Conservation (phyloP, 441 rosid species). For the Adansonia gregorii region DNA sequence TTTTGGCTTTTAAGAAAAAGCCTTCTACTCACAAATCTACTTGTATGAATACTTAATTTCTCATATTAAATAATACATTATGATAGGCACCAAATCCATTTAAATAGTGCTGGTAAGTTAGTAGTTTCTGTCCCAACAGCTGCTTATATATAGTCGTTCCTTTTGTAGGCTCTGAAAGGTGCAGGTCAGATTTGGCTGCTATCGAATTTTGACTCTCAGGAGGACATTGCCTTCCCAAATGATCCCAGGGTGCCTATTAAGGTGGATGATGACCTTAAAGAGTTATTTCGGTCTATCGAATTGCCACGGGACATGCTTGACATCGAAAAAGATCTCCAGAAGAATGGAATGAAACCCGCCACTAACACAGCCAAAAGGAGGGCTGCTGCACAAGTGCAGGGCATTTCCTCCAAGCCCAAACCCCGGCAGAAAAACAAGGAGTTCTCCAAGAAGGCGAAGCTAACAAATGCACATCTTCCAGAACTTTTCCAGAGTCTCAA, state of each 20-base stretch:
- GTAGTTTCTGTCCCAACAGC: background rate
- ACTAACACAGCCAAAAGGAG: constrained; percentile 82
- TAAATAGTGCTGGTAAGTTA: background rate
- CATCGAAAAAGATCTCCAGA: constrained; percentile 81
- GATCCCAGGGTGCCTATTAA: constrained; percentile 64
- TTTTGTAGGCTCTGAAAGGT: constrained; percentile 50
- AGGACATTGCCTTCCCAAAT: constrained; percentile 84
- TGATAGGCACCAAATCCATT: background rate
- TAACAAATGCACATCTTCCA: constrained; percentile 84
- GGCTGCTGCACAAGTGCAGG: constrained; percentile 75
- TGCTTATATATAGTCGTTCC: background rate
- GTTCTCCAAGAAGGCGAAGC: constrained; percentile 85
- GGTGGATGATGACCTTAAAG: constrained; percentile 80
- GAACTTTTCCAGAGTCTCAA: constrained; percentile 71
- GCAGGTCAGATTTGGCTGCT: constrained; percentile 71
- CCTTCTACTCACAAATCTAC: background rate
- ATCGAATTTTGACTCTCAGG: constrained; percentile 74
- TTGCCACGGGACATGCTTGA: constrained; percentile 81
- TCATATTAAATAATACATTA: background rate
- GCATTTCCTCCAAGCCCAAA: constrained; percentile 58
- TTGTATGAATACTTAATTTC: background rate
- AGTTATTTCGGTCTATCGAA: constrained; percentile 61
- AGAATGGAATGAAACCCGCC: constrained; percentile 86
- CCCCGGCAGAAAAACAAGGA: constrained; percentile 79
- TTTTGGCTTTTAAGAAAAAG: background rate